Conservation (phyloP, 2,329 filamentous ascomycete genomes). For the Eurotiales sp. region DNA sequence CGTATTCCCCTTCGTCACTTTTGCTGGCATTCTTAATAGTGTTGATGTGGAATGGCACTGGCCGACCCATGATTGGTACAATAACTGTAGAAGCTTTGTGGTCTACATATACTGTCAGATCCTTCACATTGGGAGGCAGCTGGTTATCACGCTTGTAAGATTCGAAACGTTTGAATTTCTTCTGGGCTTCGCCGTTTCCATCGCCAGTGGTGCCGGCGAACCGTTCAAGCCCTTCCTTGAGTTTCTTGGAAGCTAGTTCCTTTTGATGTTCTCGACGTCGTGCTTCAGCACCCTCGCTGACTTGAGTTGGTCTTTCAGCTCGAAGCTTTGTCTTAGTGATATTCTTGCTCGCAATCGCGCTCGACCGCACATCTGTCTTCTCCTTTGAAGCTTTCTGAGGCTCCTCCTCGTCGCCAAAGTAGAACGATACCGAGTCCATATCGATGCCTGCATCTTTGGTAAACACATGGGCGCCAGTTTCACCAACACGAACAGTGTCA, state of each 20-base stretch:
- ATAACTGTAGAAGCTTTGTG: constrained; percentile 86
- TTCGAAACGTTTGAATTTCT: constrained; percentile 98
- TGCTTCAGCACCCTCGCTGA: constrained; percentile 85
- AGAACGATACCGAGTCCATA: constrained; percentile 92
- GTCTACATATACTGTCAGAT: constrained; percentile 86
- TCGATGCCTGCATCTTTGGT: constrained; percentile 90
- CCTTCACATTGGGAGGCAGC: constrained; percentile 75
- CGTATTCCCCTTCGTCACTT: constrained; percentile 91
- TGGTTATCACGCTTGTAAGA: constrained; percentile 98
- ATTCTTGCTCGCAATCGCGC: constrained; percentile 87
- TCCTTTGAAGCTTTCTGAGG: constrained; percentile 82
- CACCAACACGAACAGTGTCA: constrained; percentile 86
- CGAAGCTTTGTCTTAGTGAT: constrained; percentile 91
- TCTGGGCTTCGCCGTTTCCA: constrained; percentile 85
- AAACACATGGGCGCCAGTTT: constrained; percentile 68
- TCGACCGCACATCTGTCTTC: constrained; percentile 72
- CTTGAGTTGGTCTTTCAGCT: constrained; percentile 81
- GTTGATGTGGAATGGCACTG: constrained; percentile 95
- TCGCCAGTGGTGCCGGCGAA: constrained; percentile 83
- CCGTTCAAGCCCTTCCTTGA: constrained; percentile 77
- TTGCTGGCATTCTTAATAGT: constrained; percentile 99
- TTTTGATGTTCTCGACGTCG: constrained; percentile 88
- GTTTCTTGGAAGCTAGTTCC: constrained; percentile 81
- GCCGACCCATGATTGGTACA: constrained; percentile 93
- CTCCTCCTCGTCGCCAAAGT: constrained; percentile 91